phyloP scores from a whole-genome alignment of 768 basidiomycete species.

The Paxillus ammoniavirescens region DNA sequence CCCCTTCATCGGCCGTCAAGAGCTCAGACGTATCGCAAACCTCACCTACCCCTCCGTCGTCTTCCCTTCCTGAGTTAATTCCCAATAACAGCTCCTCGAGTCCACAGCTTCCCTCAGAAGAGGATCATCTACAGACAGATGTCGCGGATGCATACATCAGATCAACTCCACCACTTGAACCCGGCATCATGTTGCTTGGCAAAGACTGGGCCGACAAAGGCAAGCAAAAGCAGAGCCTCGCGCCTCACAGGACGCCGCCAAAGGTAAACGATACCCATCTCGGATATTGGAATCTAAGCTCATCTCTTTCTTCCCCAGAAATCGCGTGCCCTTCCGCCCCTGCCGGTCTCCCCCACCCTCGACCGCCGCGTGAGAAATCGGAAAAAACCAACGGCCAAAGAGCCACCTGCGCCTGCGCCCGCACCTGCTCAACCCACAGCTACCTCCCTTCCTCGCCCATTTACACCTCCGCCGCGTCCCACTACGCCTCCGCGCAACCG shows the following conservation, averaged over 20 bases:
- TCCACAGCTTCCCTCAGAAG: conserved; percentile 42
- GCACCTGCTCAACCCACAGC: conserved; percentile 28
- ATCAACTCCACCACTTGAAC: conserved; percentile 16
- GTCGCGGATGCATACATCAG: conserved; percentile 13
- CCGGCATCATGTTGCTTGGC: conserved; percentile 5
- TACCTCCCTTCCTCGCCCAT: conserved; percentile 17
- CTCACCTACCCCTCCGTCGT: conserved; percentile 32
- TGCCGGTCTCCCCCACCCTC: conserved; percentile 48
- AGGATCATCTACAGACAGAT: conserved; percentile 23
- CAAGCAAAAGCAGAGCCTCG: conserved; percentile 17
- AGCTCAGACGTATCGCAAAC: conserved; percentile 23
- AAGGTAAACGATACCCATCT: conserved; percentile 13
- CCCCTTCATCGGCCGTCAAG: conserved; percentile 24
- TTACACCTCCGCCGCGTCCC: conserved; percentile 39
- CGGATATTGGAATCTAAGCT: neutral
- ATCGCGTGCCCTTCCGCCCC: conserved; percentile 37
- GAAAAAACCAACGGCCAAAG: conserved; percentile 19
- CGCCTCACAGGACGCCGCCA: conserved; percentile 26
- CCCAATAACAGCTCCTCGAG: conserved; percentile 66
- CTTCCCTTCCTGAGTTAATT: conserved; percentile 59
- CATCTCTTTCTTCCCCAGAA: conserved; percentile 26
- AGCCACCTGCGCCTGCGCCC: conserved; percentile 17
- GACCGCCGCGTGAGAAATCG: conserved; percentile 30
- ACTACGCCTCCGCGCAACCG: conserved; percentile 37
- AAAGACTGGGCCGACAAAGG: conserved; percentile 11